Evolutionary conservation across 2,329 filamentous ascomycete genomes (phyloP).

Genomic region (Aspergillus chevalieri): DNA sequence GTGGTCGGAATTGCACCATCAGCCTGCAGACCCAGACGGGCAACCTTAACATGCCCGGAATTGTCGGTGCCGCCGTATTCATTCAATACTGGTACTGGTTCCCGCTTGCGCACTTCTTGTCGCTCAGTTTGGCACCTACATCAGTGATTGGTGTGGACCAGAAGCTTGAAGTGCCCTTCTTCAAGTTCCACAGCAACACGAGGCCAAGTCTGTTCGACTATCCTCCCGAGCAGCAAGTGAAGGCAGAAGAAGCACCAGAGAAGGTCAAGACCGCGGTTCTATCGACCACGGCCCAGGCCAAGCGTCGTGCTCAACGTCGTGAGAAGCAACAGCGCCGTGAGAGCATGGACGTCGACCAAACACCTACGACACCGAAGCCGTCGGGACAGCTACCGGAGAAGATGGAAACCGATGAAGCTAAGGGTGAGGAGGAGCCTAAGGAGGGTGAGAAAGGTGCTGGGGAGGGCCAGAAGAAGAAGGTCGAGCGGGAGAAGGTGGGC

Average conservation of each 20-base stretch:
- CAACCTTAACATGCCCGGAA: slow-evolving; percentile 96
- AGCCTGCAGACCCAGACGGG: slow-evolving; percentile 95
- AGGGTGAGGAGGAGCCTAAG: slow-evolving; percentile 58
- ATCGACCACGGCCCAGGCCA: slow-evolving; percentile 94
- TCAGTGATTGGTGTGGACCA: slow-evolving; percentile 92
- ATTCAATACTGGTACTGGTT: slow-evolving; percentile 99
- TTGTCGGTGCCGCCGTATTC: slow-evolving; percentile 96
- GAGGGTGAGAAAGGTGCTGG: slow-evolving; percentile 52
- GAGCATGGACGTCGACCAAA: slow-evolving; percentile 89
- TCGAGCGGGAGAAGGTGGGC: slow-evolving; percentile 91
- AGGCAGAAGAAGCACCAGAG: slow-evolving; percentile 86
- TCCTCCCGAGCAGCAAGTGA: slow-evolving; percentile 91
- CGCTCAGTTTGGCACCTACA: slow-evolving; percentile 92
- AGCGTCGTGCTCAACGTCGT: slow-evolving; percentile 88
- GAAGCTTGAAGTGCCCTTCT: slow-evolving; percentile 83
- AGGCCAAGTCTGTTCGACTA: slow-evolving; percentile 96
- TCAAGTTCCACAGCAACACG: slow-evolving; percentile 94
- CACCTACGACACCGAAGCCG: slow-evolving; percentile 66
- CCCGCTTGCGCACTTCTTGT: slow-evolving; percentile 95
- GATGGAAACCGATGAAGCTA: slow-evolving; percentile 68
- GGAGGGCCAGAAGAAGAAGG: slow-evolving; percentile 75
- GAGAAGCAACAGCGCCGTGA: slow-evolving; percentile 82
- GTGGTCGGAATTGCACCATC: slow-evolving; percentile 96
- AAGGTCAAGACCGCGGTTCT: slow-evolving; percentile 92
- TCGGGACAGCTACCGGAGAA: slow-evolving; percentile 61